phyloP scores from a whole-genome alignment of 2,329 filamentous ascomycete species.

The Thielaviopsis ethacetica region DNA sequence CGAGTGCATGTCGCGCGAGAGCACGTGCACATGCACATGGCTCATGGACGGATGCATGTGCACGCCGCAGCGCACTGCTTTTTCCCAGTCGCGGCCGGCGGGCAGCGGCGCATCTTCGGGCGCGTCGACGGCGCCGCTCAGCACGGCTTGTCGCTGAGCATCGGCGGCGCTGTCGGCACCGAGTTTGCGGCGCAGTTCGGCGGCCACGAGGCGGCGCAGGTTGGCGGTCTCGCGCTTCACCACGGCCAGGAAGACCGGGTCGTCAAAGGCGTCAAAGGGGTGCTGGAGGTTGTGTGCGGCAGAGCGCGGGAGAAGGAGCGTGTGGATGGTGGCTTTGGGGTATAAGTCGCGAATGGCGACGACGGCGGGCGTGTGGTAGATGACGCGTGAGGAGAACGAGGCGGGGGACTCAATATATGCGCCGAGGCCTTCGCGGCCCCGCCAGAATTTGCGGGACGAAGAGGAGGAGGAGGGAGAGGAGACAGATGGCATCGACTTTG shows the following conservation, averaged over 20 bases:
- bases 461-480: neutral
- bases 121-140: slow-evolving; percentile 39
- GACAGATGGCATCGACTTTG: neutral
- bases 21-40: slow-evolving; percentile 77
- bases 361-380: slow-evolving; percentile 51
- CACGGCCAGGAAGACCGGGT: slow-evolving; percentile 48
- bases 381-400: slow-evolving; percentile 42
- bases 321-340: slow-evolving; percentile 72
- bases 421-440: slow-evolving; percentile 42
- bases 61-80: slow-evolving; percentile 60
- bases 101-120: slow-evolving; percentile 32
- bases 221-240: slow-evolving; percentile 44
- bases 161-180: slow-evolving; percentile 49
- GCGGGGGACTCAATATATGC: slow-evolving; percentile 49
- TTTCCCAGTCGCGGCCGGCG: slow-evolving; percentile 58
- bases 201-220: slow-evolving; percentile 50
- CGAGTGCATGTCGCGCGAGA: slow-evolving; percentile 65
- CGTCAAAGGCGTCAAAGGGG: slow-evolving; percentile 62
- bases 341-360: slow-evolving; percentile 70
- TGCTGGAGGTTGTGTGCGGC: slow-evolving; percentile 42
- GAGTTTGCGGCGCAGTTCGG: slow-evolving; percentile 55
- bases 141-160: slow-evolving; percentile 44
- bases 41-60: slow-evolving; percentile 86
- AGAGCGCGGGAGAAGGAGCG: slow-evolving; percentile 72
- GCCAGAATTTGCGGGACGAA: slow-evolving; percentile 20